Evolutionary conservation across 176 grass and related monocot genomes (phyloP).

Genomic region (Musa acuminata): DNA sequence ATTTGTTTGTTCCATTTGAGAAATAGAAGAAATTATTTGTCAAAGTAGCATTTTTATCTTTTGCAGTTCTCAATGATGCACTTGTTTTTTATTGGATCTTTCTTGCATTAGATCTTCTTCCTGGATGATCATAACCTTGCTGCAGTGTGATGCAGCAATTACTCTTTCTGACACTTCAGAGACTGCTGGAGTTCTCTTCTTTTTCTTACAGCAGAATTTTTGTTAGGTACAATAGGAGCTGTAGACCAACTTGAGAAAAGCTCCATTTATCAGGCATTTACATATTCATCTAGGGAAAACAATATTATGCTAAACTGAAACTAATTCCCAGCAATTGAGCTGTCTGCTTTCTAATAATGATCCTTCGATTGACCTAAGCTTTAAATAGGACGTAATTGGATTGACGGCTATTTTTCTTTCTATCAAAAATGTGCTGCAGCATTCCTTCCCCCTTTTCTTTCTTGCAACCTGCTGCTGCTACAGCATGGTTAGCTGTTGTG

Average conservation of each 20-base stretch:
- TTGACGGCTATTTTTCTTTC: neutral
- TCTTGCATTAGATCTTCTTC: neutral
- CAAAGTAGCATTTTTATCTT: neutral
- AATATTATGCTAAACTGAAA: neutral
- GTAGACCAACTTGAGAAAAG: neutral
- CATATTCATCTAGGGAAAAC: neutral
- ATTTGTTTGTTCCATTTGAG: constrained; percentile 11
- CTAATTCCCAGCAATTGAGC: neutral
- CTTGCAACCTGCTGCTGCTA: neutral
- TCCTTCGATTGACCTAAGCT: neutral
- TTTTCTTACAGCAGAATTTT: neutral
- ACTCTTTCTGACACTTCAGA: neutral
- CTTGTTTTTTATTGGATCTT: neutral
- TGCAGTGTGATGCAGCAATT: neutral
- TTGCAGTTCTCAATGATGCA: neutral
- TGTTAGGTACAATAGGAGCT: neutral
- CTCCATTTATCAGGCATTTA: neutral
- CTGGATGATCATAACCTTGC: neutral
- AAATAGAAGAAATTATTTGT: neutral
- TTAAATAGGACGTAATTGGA: neutral
- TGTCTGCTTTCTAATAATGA: neutral
- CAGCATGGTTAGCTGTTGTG: neutral
- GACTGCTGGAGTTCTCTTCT: neutral
- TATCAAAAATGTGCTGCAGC: neutral
- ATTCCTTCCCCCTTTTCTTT: neutral